Percentiles rank a stretch among this genome's conserved stretches.
Conservation (phyloP, 352 stramenopile species). For the Elongisporangium undulatum region DNA sequence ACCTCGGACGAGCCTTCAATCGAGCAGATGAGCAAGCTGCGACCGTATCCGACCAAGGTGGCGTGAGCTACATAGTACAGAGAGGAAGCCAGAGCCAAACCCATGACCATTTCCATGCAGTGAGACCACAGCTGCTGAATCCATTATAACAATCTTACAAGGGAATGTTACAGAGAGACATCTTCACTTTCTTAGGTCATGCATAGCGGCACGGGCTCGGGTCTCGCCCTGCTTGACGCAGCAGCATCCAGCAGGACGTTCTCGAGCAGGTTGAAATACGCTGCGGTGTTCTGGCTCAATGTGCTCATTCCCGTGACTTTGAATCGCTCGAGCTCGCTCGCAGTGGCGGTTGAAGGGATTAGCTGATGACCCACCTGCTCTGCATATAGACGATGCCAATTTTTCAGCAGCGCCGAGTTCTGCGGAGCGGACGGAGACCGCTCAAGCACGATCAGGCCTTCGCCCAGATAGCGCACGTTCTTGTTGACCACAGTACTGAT, state of each 20-base stretch:
- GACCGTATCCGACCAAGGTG: constrained; percentile 34
- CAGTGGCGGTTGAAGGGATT: neutral
- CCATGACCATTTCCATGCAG: no score
- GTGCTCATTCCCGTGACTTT: neutral
- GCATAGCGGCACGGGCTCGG: no score
- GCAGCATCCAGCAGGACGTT: no score
- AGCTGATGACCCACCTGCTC: neutral
- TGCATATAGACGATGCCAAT: neutral
- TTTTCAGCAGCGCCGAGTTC: neutral
- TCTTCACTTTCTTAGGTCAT: no score
- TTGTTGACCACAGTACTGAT: neutral
- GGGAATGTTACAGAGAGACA: no score
- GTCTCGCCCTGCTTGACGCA: no score
- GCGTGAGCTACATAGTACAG: neutral
- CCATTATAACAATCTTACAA: no score
- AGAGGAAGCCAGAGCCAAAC: no score
- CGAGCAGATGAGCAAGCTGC: constrained; percentile 50
- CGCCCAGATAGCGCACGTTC: neutral
- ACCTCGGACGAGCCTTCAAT: constrained; percentile 43
- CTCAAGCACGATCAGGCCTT: neutral
- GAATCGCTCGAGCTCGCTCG: neutral
- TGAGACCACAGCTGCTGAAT: no score
- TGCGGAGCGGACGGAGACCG: neutral
- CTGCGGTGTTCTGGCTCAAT: no score
- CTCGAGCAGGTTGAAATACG: no score